Evolutionary conservation across 805 yeast genomes (phyloP), one percentile per base, ranked within the genome.

Genomic region (Metschnikowia sp.): DNA sequence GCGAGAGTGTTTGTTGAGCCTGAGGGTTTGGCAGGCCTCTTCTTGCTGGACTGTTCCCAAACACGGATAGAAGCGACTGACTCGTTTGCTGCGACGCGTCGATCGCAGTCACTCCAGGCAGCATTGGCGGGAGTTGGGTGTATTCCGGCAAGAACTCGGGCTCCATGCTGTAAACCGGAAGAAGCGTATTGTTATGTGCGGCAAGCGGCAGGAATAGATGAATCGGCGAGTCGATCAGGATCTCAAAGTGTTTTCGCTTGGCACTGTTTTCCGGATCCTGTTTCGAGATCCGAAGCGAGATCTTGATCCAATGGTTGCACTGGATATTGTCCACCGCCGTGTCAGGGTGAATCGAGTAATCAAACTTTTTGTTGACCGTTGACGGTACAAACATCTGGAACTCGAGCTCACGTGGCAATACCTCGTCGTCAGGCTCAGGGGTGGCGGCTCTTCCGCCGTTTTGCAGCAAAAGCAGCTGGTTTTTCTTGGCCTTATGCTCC

Each of bases 221-320:
- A 50, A 94, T 83, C 3, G 99, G 99, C 2, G 97, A 88, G 65
- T 94, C 99, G 47, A 94, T 92, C 49, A 89, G 83, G 39, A 94
- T 87, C 69, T 94, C 99, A 62, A 86, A 94, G 62, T 90, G 97
- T 62, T 91, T 94, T 39, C 96, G 74, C 61, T 88, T 88, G 13
- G 57, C 74, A 3, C 70, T 64, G 39, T 70, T 67, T 2, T 75
- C 72, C 2, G 82, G 78, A 38, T 86, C 83, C n/a, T 75, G 61
- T 54, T 78, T 80, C 5, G 96, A 87, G 35, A 94, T 72, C 43
- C 98, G 71, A 44, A 94, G 68, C 53, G 96, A 86, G 12, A 94
- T 78, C 67, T 94, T 94, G 58, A 94, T 83, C 97, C 99, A 94
- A 68, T 94, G 99, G 59, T 88, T 92, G 7, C 94, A 78, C 67